Percentiles rank a stretch among this genome's conserved stretches.
Conservation (phyloP, 1,284 basidiomycete genomes). For the Kwoniella shivajii region DNA sequence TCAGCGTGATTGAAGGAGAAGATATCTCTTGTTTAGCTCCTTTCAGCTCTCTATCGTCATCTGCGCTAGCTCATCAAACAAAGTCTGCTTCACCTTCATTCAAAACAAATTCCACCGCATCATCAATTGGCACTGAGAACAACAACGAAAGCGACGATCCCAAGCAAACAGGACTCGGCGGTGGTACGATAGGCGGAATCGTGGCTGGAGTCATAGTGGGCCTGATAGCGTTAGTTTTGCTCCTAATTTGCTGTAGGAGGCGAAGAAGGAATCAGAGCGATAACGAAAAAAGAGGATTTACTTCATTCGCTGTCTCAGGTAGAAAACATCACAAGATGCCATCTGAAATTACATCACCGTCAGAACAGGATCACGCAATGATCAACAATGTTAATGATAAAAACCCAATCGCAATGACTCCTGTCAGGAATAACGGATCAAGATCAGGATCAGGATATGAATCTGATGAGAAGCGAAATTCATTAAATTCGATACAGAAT, state of each 20-base stretch:
- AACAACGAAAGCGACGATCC: background rate
- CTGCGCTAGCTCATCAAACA: constrained; percentile 2
- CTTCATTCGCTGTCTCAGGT: background rate
- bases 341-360: constrained; percentile 9
- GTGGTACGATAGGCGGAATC: constrained; percentile 47
- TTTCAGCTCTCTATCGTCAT: constrained; percentile 3
- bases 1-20: constrained; percentile 32
- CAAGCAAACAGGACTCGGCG: constrained; percentile 22
- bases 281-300: background rate
- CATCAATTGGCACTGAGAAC: too few species aligned
- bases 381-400: background rate
- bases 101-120: too few species aligned
- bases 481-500: background rate
- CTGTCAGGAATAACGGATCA: background rate
- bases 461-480: background rate
- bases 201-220: constrained; percentile 42
- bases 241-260: constrained; percentile 29
- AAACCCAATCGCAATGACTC: constrained; percentile 5
- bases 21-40: constrained; percentile 37
- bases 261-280: background rate
- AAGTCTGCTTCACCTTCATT: constrained; percentile 1
- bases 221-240: constrained; percentile 23
- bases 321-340: constrained; percentile 13
- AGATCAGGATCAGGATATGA: constrained; percentile 11
- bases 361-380: constrained; percentile 7